Evolutionary conservation across 768 basidiomycete species (phyloP), one percentile per base, ranked within the genome.

Genomic region (Pholiota conissans): DNA sequence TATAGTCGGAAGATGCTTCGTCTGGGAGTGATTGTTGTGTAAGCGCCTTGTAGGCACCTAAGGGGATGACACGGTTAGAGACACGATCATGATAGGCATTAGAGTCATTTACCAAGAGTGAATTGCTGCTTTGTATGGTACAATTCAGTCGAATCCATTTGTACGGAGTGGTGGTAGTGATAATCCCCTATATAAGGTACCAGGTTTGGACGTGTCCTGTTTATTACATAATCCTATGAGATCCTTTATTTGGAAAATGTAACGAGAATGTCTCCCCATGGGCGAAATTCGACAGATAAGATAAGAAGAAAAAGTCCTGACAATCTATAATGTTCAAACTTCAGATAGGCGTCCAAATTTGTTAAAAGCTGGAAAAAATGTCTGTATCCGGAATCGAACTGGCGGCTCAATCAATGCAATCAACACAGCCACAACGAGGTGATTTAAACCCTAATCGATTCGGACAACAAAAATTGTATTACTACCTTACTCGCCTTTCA

Each of bases 1-100:
- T 72, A 69, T 88, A 89, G 63, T 91, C 86, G 14, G 83, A 74
- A 5, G 88, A 87, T 28, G 79, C 77, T 47, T 79, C 65, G 57
- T 86, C 83, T 3, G 90, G 90, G 3, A 86, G 71, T 1, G 82
- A 63, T 51, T 83, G 66, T 49, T 79, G 74, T 37, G 80, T 72
- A 50, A 92, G 74, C n/a, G 83, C 67, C 65, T 83, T 84, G 73
- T 86, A 91, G 39, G 90, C 88, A 52, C 89, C 87, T 39, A 45
- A 45, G 28, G n/a, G n/a, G n/a, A n/a, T n/a, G n/a, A n/a, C n/a
- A n/a, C n/a, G n/a, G n/a, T n/a, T n/a, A n/a, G n/a, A n/a, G n/a
- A n/a, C n/a, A n/a, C n/a, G n/a, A n/a, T n/a, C n/a, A n/a, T n/a
- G n/a, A n/a, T n/a, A n/a, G n/a, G n/a, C n/a, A n/a, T n/a, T n/a